Base-by-base conservation (phyloP, 1,284 basidiomycete genomes). In the Cystobasidium pallidum region DNA sequence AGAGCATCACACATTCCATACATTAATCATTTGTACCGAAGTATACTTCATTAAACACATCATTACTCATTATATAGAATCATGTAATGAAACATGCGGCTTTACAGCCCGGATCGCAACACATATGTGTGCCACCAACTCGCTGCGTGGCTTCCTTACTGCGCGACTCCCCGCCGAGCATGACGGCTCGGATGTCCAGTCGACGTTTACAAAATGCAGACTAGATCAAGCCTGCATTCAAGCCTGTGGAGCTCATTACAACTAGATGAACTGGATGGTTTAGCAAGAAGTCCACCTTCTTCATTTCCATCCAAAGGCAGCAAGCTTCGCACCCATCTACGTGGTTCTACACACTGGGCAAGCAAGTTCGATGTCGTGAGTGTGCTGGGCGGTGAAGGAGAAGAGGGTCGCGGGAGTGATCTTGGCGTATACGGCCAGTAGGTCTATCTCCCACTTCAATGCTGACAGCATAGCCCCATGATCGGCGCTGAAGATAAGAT, bases 401-500 rank as follows among this genome's bases (percentile, higher is more conserved):
- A 51, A 26, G 67, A 71, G 21, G 68, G 68, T 1, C 59, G 51
- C 51, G 49, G 68, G 2, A 49, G 32, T 64, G 39, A 51, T 36
- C 32, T 66, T 32, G 70, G 70, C 1, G 32, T 51, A 8, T 72
- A 72, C 32, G 70, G 70, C 1, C 70, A 72, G 67, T 70, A 24
- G 62, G 67, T 52, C 7, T 11, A 17, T 41, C n/a, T 2, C 26
- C 10, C 3, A 2, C 21, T n/a, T n/a, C n/a, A n/a, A n/a, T n/a
- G n/a, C 8, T 10, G 43, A 30, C 1, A 34, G 30, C 30, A 47
- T n/a, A 39, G 36, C n/a, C n/a, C n/a, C n/a, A 24, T 55, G 41
- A 66, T 66, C 36, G 34, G 21, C 36, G 36, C 21, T 24, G 21
- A 32, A 15, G 52, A 43, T 34, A 10, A n/a, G 66, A 32, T 19